Conservation (phyloP, 306 rosid genomes). For the Dryas drummondii region DNA sequence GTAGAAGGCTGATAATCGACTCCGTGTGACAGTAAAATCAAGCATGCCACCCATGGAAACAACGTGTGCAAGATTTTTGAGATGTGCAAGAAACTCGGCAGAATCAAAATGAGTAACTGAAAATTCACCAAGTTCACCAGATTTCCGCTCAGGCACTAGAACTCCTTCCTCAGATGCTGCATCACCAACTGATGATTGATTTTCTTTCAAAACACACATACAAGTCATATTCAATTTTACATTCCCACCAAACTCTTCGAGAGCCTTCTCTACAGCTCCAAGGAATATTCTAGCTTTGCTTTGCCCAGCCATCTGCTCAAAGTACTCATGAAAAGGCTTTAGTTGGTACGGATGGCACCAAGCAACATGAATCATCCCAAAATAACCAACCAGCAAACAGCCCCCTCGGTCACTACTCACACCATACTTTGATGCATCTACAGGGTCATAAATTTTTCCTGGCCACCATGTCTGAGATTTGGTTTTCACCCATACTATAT, state of each 20-base stretch:
- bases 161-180: slow-evolving; percentile 22
- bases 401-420: slow-evolving; percentile 16
- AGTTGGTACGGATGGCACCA: slow-evolving; percentile 39
- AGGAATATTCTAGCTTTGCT: slow-evolving; percentile 44
- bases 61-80: slow-evolving; percentile 37
- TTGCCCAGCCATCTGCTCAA: slow-evolving; percentile 34
- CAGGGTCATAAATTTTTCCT: slow-evolving; percentile 41
- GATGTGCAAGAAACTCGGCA: slow-evolving; percentile 29
- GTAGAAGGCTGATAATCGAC: slow-evolving; percentile 47
- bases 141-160: slow-evolving; percentile 4
- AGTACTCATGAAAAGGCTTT: slow-evolving; percentile 39
- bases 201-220: slow-evolving; percentile 24
- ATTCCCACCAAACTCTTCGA: slow-evolving; percentile 44
- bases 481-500: slow-evolving; percentile 54
- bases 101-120: slow-evolving; percentile 36
- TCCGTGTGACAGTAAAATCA: slow-evolving; percentile 34
- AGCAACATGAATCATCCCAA: slow-evolving; percentile 41
- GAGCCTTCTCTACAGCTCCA: slow-evolving; percentile 56
- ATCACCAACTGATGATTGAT: slow-evolving; percentile 6
- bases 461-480: slow-evolving; percentile 64
- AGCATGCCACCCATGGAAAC: slow-evolving; percentile 34
- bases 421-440: slow-evolving; percentile 22
- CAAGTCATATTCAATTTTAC: slow-evolving; percentile 49
- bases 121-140: slow-evolving; percentile 36
- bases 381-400: slow-evolving; percentile 35